Base-by-base conservation (phyloP, 306 rosid species). In the Pterocarpus macrocarpus region DNA sequence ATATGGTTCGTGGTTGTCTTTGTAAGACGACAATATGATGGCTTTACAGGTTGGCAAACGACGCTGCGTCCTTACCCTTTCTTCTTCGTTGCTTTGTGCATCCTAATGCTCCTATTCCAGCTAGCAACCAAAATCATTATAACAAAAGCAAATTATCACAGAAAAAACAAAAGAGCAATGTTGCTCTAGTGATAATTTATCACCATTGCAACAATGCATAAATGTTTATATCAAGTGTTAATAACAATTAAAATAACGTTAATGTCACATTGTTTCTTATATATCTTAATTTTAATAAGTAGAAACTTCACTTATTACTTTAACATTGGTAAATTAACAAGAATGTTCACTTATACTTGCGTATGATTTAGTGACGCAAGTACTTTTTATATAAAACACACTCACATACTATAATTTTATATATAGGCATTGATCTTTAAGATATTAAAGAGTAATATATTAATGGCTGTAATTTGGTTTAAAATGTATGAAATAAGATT, bases 21-120 rank as follows among this genome's bases (percentile, higher is more conserved):
- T 73, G 62, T 72, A 79, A 75, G 78, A 64, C 73, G 81, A 77
- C 85, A 80, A 59, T 34, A 66, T 52, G 76, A 84, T 75, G 71
- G 72, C 78, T 83, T 83, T 73, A 82, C 85, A 87, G 88, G 87
- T 77, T 85, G 85, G 83, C 87, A 68, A 71, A 63, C 57, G 76
- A 77, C 84, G 67, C 80, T 72, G 66, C 80, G 36, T 75, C 73
- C 68, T 63, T 28, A 49, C 68, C 56, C 16, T 32, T 55, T 44
- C 62, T 65, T 76, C 71, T 70, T 76, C 71, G 12, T 80, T 85
- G 64, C 47, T 81, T 78, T 3, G 5, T 44, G 36, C 64, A 68
- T 77, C 63, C 55, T 70, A 57, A 75, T 65, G 33, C 57, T 33
- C 73, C 52, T 14, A 0, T 47, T 69, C 85, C 86, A 80, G 82